Conservation (phyloP, 345 rosid genomes). For the Eutrema yunnanense region DNA sequence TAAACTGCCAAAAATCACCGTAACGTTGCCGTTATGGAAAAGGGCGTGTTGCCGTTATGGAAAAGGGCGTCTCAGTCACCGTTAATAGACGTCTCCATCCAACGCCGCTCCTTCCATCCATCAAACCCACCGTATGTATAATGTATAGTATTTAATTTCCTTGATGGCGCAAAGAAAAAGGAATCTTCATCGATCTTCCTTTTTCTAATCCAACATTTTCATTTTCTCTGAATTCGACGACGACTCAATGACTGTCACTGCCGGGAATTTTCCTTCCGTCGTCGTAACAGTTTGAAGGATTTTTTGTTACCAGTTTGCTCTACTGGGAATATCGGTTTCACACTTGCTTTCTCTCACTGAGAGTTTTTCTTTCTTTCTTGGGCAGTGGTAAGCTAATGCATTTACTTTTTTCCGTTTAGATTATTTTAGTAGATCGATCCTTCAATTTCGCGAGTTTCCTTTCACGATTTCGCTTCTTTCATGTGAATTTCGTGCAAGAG, state of each 20-base stretch:
- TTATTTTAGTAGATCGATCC: background rate
- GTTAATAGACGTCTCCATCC: constrained; percentile 19
- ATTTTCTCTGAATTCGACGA: background rate
- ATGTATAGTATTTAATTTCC: too few relatives aligned
- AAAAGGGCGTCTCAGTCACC: constrained; percentile 17
- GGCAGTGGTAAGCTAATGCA: constrained; percentile 24
- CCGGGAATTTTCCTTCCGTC: background rate
- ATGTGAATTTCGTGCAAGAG: too few relatives aligned
- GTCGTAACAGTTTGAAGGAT: background rate
- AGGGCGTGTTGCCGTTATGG: constrained; percentile 19
- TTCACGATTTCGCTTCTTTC: constrained; percentile 19
- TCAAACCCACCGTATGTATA: too few relatives aligned
- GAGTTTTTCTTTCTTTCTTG: background rate
- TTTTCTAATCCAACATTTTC: background rate
- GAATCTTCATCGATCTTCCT: background rate
- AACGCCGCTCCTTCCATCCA: constrained; percentile 19
- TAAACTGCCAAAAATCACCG: background rate
- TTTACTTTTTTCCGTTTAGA: background rate
- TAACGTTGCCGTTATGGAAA: constrained; percentile 22
- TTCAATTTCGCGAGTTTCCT: constrained; percentile 11
- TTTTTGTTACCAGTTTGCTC: background rate
- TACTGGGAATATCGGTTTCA: constrained; percentile 3
- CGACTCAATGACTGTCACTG: constrained; percentile 21
- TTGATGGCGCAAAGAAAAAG: background rate
- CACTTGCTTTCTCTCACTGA: background rate